Evolutionary conservation across 345 rosid genomes (phyloP).

Genomic region (Reutealis trisperma): DNA sequence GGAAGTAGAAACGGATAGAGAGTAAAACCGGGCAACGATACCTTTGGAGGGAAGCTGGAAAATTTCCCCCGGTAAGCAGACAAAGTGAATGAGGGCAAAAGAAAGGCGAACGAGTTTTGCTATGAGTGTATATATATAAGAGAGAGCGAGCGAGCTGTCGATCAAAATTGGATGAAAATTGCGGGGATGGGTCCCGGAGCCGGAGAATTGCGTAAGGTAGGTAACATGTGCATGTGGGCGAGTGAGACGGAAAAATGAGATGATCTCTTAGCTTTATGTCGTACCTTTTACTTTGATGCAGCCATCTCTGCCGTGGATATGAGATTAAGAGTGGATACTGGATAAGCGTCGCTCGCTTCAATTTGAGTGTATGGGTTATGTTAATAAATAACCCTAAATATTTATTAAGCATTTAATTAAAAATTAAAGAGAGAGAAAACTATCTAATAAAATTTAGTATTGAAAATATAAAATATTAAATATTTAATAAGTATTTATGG

Average conservation of each 20-base stretch:
- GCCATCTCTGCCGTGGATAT: not conserved
- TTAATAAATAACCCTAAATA: too few species aligned
- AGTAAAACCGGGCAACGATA: not conserved
- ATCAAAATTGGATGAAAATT: not conserved
- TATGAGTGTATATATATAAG: not conserved
- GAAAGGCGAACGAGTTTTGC: not conserved
- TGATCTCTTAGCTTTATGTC: not conserved
- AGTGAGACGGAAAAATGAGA: not conserved
- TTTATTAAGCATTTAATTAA: too few species aligned
- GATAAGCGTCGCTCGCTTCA: not conserved
- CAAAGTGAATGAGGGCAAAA: not conserved
- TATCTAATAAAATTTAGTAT: too few species aligned
- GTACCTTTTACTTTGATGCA: not conserved
- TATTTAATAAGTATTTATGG: too few species aligned
- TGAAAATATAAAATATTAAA: too few species aligned
- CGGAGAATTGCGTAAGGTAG: not conserved
- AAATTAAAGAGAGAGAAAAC: too few species aligned
- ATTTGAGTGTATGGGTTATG: too few species aligned
- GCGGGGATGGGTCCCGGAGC: not conserved
- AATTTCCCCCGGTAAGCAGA: not conserved
- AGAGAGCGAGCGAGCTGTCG: not conserved
- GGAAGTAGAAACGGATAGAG: not conserved
- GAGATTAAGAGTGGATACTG: not conserved
- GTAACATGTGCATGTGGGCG: not conserved
- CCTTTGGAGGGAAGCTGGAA: slow-evolving; percentile 27